Base-by-base conservation (phyloP, 2,329 filamentous ascomycete species). In the Penicillium sp. region DNA sequence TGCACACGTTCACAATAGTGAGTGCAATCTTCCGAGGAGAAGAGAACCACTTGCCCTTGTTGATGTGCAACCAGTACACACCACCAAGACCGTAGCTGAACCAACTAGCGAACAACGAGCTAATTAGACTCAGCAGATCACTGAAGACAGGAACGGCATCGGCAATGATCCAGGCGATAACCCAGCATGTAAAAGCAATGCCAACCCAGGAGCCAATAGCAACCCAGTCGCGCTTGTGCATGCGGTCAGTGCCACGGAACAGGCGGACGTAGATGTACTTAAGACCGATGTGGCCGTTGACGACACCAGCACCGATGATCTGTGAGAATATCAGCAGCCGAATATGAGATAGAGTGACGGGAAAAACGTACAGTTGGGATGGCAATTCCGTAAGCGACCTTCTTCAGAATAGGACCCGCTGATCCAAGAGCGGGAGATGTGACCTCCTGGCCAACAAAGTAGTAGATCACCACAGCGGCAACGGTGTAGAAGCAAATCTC, bases 81-180 rank as follows among this genome's bases (percentile, higher is more conserved):
- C 73, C 77, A 19, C 72, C 73, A 3, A 81, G 63, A 1, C 76
- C 76, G 61, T 75, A 60, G 35, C 57, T 60, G 55, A 60, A 60
- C 57, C 57, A 58, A 40, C 50, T 53, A 30, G 57, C 57, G 25
- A 60, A 60, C n/a, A 60, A 36, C 1, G 57, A 60, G 22, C 57
- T 60, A 59, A 89, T 83, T 36, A 90, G 73, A 9, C 83, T 84
- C 28, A 90, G 74, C 12, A 90, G 73, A 49, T 85, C 79, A 64
- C 82, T 84, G 75, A 90, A 90, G 42, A 84, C 82, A 0, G 88
- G 88, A 8, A 90, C 85, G 0, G 84, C 83, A 69, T 88, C 84
- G 11, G 87, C 86, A 53, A 90, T 85, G 53, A 89, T 71, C 77
- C 84, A 88, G 2, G 85, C 83, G 16, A 87, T 64, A 3, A 83